Conservation (phyloP, 306 rosid genomes). For the Cicer yamashitae region DNA sequence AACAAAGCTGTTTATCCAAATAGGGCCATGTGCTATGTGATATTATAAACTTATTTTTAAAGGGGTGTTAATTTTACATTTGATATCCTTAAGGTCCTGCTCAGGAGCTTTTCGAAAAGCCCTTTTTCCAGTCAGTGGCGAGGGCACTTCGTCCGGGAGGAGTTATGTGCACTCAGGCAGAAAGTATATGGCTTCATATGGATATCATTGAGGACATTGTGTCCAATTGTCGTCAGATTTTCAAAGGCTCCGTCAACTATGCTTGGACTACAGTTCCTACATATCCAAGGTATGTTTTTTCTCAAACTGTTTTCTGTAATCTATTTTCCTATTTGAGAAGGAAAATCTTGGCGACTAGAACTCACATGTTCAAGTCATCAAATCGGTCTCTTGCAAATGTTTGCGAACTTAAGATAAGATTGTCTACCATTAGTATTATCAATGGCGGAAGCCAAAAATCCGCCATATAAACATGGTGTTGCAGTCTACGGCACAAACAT, state of each 20-base stretch:
- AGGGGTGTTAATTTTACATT: constrained; percentile 23
- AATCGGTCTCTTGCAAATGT: neutral
- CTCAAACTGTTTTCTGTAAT: neutral
- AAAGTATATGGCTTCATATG: constrained; percentile 99
- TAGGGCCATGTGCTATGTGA: neutral
- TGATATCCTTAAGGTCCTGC: constrained; percentile 81
- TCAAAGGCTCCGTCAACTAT: constrained; percentile 96
- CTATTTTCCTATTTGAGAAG: constrained; percentile 6
- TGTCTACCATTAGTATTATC: neutral
- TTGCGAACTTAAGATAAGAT: neutral
- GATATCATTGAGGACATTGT: constrained; percentile 89
- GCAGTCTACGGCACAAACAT: neutral
- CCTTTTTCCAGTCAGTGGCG: constrained; percentile 80
- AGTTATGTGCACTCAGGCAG: constrained; percentile 95
- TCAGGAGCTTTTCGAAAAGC: constrained; percentile 95
- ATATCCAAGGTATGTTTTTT: constrained; percentile 75
- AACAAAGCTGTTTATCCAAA: no score
- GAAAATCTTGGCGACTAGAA: neutral
- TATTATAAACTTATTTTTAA: constrained; percentile 27
- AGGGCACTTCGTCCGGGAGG: constrained; percentile 98
- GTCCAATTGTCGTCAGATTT: constrained; percentile 77
- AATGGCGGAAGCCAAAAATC: neutral
- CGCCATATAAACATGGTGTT: neutral
- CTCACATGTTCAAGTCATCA: constrained; percentile 5
- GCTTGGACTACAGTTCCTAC: constrained; percentile 99